Evolutionary conservation across 306 rosid genomes (phyloP).

Genomic region (Vigna nakashimae): DNA sequence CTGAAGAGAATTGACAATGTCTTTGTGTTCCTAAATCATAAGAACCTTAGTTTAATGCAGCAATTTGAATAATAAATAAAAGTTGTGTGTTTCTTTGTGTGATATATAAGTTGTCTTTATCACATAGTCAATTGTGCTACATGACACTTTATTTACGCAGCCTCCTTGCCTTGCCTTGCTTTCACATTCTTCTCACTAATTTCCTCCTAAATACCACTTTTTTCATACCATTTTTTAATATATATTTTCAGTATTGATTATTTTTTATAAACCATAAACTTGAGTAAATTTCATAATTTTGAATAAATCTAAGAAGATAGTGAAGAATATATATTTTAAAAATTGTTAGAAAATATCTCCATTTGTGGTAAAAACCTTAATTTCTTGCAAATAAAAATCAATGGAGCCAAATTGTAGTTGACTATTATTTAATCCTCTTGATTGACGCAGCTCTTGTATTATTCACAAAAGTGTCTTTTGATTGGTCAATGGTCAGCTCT

Average conservation of each 20-base stretch:
- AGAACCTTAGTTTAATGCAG: not conserved
- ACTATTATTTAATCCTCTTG: not conserved
- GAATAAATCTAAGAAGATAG: no score
- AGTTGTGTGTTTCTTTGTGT: not conserved
- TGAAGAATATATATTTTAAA: no score
- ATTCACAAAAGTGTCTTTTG: slow-evolving; percentile 1
- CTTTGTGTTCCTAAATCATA: not conserved
- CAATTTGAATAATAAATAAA: not conserved
- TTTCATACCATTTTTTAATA: not conserved
- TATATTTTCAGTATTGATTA: not conserved
- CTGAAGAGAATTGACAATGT: slow-evolving; percentile 12
- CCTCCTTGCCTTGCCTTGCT: not conserved
- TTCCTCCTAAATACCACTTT: not conserved
- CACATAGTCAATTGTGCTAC: slow-evolving; percentile 4
- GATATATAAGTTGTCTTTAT: not conserved
- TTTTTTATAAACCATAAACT: not conserved
- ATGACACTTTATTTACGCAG: not conserved
- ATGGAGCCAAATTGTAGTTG: not conserved
- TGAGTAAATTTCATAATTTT: no score
- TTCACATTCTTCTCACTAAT: not conserved
- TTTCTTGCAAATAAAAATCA: not conserved
- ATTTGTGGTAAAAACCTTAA: not conserved
- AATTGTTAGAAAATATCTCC: no score
- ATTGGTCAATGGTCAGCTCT: slow-evolving; percentile 13
- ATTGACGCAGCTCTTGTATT: not conserved